Evolutionary conservation across 208 protist species (phyloP), one percentile per base, ranked within the genome.

Genomic region (Wallacemonas sp.): DNA sequence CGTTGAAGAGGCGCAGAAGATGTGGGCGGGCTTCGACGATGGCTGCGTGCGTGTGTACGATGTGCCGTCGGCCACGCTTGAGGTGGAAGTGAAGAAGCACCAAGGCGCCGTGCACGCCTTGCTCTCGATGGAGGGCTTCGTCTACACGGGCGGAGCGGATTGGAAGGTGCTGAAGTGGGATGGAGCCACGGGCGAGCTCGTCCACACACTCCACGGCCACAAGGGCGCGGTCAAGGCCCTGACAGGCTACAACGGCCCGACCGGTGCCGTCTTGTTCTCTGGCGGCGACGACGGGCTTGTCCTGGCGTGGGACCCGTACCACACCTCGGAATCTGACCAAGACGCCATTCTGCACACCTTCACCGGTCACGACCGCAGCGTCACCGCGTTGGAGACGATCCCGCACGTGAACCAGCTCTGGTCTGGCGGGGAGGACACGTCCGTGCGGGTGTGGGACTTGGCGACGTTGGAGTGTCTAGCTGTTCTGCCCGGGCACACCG

Each of bases 11-110:
- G 58, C 38, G 9, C 60, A 80, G 26, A 53, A 78, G 15, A 62
- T 94, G 59, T 96, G 90, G 88, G 84, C 79, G 12, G 81, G 66
- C 27, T 91, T 93, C 39, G 75, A 86, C 60, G 87, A 96, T 54
- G 90, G 90, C 41, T 89, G 82, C 70, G 61, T 94, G 59, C 90
- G 79, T 28, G 62, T 92, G 17, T 96, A 85, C 74, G 75, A 88
- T 53, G 80, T 67, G 1, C 31, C 49, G 12, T 80, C 63, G 11
- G 70, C 65, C 54, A 42, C 69, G 36, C 44, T 93, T 24, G 49
- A 68, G 31, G 15, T 44, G 33, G 75, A 81, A 46, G 65, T 88
- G 65, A 55, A 45, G 59, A 78, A 87, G 65, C 80, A 70, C 31
- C 24, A 17, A 64, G 75, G 4, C 64, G 67, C 6, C 19, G 80